phyloP scores from a whole-genome alignment of 768 basidiomycete species.

The Terana coerulea region DNA sequence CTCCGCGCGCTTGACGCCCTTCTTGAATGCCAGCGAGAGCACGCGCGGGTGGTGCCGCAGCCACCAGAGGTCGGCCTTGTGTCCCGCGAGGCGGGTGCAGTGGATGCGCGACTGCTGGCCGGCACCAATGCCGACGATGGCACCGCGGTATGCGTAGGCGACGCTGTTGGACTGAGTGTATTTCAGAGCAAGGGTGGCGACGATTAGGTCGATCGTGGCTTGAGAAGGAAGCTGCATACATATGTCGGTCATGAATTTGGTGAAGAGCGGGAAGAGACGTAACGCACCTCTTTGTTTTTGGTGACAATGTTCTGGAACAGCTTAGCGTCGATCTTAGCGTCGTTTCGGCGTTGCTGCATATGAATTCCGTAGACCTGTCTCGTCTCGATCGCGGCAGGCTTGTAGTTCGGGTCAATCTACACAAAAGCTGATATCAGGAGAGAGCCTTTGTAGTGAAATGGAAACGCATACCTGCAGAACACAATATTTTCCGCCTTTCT shows the following conservation, averaged over 20 bases:
- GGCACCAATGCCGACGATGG: conserved; percentile 93
- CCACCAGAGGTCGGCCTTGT: conserved; percentile 99
- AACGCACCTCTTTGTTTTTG: conserved; percentile 74
- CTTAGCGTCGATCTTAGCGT: conserved; percentile 76
- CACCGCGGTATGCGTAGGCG: conserved; percentile 88
- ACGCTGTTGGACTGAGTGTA: conserved; percentile 99
- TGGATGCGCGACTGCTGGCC: conserved; percentile 99
- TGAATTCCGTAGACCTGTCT: conserved; percentile 93
- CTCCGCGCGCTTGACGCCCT: conserved; percentile 95
- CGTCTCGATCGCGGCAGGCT: conserved; percentile 78
- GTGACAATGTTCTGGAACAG: conserved; percentile 89
- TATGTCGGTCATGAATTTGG: conserved; percentile 4
- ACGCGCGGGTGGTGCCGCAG: conserved; percentile 94
- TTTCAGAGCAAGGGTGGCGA: conserved; percentile 94
- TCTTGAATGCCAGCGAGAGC: conserved; percentile 91
- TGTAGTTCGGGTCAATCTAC: conserved; percentile 86
- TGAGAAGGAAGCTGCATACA: conserved; percentile 62
- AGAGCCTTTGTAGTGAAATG: neutral
- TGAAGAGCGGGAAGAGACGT: neutral
- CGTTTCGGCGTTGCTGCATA: conserved; percentile 88
- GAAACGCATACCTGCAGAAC: conserved; percentile 71
- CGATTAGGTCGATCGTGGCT: conserved; percentile 88
- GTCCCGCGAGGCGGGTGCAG: conserved; percentile 96
- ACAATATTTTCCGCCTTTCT: conserved; percentile 98
- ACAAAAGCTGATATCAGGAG: neutral